A percentile compares a stretch with the other conserved stretches of the same genome.
These are phyloP conservation scores for Leishmania tropica DNA, from an alignment of 208 protist species.

Conservation along the genomic window DNA sequence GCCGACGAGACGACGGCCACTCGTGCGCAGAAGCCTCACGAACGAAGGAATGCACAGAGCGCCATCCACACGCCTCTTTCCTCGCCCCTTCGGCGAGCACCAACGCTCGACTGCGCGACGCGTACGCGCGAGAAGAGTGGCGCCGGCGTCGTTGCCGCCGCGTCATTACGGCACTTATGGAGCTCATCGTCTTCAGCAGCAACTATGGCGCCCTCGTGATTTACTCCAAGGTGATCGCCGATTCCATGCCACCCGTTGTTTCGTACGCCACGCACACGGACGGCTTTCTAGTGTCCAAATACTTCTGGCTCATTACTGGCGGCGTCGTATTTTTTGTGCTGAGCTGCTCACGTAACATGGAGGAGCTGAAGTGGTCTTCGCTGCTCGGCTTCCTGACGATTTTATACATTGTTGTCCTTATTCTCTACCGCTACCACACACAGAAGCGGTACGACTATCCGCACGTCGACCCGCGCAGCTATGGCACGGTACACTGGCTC, in stretches of 20 bases:
- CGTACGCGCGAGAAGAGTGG: slow-evolving; percentile 41
- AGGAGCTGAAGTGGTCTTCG: slow-evolving; percentile 86
- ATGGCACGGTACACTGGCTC: slow-evolving; percentile 49
- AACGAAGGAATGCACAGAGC: not conserved
- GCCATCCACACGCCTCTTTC: not conserved
- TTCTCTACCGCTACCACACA: slow-evolving; percentile 64
- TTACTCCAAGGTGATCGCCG: slow-evolving; percentile 70
- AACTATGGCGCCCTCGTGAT: slow-evolving; percentile 78
- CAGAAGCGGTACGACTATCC: slow-evolving; percentile 36
- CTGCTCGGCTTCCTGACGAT: slow-evolving; percentile 83
- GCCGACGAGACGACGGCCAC: not conserved
- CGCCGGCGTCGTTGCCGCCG: slow-evolving; percentile 46
- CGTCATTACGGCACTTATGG: slow-evolving; percentile 52
- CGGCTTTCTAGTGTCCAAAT: slow-evolving; percentile 36
- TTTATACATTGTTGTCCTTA: slow-evolving; percentile 76
- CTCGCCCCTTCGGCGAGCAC: not conserved
- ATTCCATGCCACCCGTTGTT: slow-evolving; percentile 71
- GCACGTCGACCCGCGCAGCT: slow-evolving; percentile 37
- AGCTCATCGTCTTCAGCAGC: slow-evolving; percentile 64
- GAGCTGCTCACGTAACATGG: slow-evolving; percentile 75
- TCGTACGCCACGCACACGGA: slow-evolving; percentile 28
- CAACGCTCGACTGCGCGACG: slow-evolving; percentile 18
- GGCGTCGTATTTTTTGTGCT: slow-evolving; percentile 76
- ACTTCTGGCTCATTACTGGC: slow-evolving; percentile 58
- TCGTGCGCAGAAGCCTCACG: not conserved